Evolutionary conservation across 179 eudicot species (phyloP), one percentile per base, ranked within the genome.

Genomic region (Patellifolia procumbens): DNA sequence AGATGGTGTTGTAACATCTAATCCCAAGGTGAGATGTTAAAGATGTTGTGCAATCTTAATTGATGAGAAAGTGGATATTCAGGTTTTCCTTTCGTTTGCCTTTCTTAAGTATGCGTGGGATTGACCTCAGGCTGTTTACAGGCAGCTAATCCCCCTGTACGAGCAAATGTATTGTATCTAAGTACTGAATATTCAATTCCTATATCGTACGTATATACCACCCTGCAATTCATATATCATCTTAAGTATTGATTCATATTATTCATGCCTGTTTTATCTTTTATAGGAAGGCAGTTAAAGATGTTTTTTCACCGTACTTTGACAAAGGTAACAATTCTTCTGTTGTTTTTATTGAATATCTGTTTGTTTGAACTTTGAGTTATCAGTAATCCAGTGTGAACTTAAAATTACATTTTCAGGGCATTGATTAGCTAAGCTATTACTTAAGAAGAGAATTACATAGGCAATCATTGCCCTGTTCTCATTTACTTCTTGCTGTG

Each of bases 101-200:
- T 15, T 42, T 61, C 32, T 51, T 51, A 12, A 39, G 80, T 42
- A n/a, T 72, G 79, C 58, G 65, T 61, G 9, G 62, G 75, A 78
- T 15, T 69, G 65, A 58, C 26, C 73, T 31, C 43, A 51, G 31
- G 28, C 73, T 60, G 28, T 63, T 78, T 81, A 55, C 87, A 94
- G 98, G 90, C 89, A 76, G 93, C 94, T 45, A 85, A 84, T 73
- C 97, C 98, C 61, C 92, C 98, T 22, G 98, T 94, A 24, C 89
- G 98, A 76, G 98, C 98, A 62, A 94, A 91, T 90, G 94, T 94
- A 43, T 83, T 94, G 81, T 84, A 92, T 85, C 74, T 94, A 64
- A 86, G 83, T 58, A 76, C 97, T 37, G 82, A 91, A 73, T 88
- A 92, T 83, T 89, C 98, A 13, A 19, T 83, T 70, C 90, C 84